Evolutionary conservation across 176 grass and related monocot species (phyloP).

Genomic region (Pharus latifolius): DNA sequence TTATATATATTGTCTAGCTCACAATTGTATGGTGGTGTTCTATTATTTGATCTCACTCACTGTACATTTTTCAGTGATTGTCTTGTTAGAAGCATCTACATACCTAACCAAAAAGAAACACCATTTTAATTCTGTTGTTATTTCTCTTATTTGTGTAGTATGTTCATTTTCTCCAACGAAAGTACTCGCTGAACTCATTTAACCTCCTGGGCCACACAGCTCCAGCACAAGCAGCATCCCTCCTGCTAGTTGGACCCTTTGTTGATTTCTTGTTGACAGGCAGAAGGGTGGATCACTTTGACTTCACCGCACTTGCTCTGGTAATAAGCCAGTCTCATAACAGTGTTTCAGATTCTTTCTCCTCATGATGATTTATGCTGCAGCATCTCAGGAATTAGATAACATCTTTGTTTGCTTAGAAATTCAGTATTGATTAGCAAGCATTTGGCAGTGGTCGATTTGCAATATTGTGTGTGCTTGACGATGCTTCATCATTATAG

Average conservation of each 20-base stretch:
- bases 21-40: too few relatives aligned
- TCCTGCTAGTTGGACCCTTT: constrained; percentile 30
- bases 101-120: too few relatives aligned
- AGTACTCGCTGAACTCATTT: constrained; percentile 31
- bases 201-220: constrained; percentile 37
- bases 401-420: not conserved
- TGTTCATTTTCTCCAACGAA: constrained; percentile 39
- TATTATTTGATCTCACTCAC: too few relatives aligned
- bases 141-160: constrained; percentile 23
- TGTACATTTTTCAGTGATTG: not conserved
- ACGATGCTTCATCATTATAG: too few relatives aligned
- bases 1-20: too few relatives aligned
- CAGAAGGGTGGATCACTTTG: constrained; percentile 29
- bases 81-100: not conserved
- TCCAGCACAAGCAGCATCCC: constrained; percentile 28
- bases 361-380: not conserved
- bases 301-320: constrained; percentile 17
- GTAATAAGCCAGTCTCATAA: constrained; percentile 10
- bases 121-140: not conserved
- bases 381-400: not conserved
- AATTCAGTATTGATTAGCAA: not conserved
- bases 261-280: constrained; percentile 32
- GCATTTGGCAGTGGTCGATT: too few relatives aligned
- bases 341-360: not conserved
- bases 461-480: too few relatives aligned